phyloP scores from a whole-genome alignment of 495 filamentous ascomycete species.

The Penicillium manginii region DNA sequence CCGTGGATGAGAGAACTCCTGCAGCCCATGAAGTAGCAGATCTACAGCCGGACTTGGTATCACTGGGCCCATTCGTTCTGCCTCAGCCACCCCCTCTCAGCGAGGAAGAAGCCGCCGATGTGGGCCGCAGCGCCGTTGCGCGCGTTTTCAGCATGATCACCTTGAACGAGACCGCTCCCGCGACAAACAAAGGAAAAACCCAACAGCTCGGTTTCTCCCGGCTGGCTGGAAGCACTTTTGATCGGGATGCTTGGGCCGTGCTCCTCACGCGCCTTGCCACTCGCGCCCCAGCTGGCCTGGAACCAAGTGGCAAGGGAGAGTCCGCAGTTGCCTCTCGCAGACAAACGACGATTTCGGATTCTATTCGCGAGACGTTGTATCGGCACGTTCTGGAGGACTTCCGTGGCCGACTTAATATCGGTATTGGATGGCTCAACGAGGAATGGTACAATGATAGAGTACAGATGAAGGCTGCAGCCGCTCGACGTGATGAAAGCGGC shows the following conservation, averaged over 20 bases:
- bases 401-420: slow-evolving; percentile 79
- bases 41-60: slow-evolving; percentile 56
- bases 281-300: slow-evolving; percentile 69
- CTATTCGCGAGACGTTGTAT: slow-evolving; percentile 79
- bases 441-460: slow-evolving; percentile 96
- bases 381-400: slow-evolving; percentile 90
- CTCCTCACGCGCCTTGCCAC: slow-evolving; percentile 86
- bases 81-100: slow-evolving; percentile 76
- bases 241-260: slow-evolving; percentile 89
- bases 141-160: slow-evolving; percentile 79
- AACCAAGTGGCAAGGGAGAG: slow-evolving; percentile 46
- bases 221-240: slow-evolving; percentile 81
- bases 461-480: slow-evolving; percentile 48
- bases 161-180: slow-evolving; percentile 65
- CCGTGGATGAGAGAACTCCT: slow-evolving; percentile 70
- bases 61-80: slow-evolving; percentile 72
- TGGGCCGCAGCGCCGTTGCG: slow-evolving; percentile 68
- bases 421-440: slow-evolving; percentile 90
- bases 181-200: slow-evolving; percentile 45
- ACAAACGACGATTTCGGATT: slow-evolving; percentile 56
- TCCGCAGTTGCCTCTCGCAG: slow-evolving; percentile 11
- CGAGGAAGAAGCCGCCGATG: slow-evolving; percentile 65
- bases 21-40: slow-evolving; percentile 57
- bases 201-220: slow-evolving; percentile 70
- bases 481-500: slow-evolving; percentile 42